phyloP scores from a whole-genome alignment of 2,329 filamentous ascomycete genomes.

The Alternaria solani region DNA sequence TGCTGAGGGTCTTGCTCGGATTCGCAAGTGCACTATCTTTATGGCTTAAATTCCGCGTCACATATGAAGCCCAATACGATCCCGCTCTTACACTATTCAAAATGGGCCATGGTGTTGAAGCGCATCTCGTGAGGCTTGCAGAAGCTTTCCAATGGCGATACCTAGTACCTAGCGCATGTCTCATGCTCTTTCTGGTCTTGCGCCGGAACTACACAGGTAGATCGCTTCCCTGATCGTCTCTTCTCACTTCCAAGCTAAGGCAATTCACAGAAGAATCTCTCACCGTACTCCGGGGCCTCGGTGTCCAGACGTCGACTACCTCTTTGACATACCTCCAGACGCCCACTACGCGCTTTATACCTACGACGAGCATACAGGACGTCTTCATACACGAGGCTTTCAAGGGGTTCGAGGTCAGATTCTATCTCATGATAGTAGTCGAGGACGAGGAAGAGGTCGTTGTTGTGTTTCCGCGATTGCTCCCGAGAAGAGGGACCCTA shows the following conservation, averaged over 20 bases:
- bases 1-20: conserved; percentile 57
- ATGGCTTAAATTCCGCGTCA: conserved; percentile 38
- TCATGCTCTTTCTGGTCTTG: conserved; percentile 56
- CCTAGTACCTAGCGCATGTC: conserved; percentile 49
- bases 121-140: conserved; percentile 45
- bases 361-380: conserved; percentile 90
- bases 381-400: conserved; percentile 96
- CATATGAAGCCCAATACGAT: conserved; percentile 1
- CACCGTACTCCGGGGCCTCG: conserved; percentile 85
- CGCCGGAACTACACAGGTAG: conserved; percentile 62
- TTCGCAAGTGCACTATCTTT: conserved; percentile 50
- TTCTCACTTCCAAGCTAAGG: conserved; percentile 3
- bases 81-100: conserved; percentile 12
- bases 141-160: conserved; percentile 54
- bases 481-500: conserved; percentile 77
- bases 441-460: conserved; percentile 87
- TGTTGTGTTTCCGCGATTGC: conserved; percentile 88
- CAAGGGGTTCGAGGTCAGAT: conserved; percentile 86
- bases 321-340: conserved; percentile 72
- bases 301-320: conserved; percentile 84
- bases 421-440: conserved; percentile 89
- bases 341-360: conserved; percentile 77
- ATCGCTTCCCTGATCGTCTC: conserved; percentile 11
- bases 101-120: conserved; percentile 15
- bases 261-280: conserved; percentile 76